Evolutionary conservation across 2,329 filamentous ascomycete genomes (phyloP).

Genomic region (Ophiostoma angusticollis): DNA sequence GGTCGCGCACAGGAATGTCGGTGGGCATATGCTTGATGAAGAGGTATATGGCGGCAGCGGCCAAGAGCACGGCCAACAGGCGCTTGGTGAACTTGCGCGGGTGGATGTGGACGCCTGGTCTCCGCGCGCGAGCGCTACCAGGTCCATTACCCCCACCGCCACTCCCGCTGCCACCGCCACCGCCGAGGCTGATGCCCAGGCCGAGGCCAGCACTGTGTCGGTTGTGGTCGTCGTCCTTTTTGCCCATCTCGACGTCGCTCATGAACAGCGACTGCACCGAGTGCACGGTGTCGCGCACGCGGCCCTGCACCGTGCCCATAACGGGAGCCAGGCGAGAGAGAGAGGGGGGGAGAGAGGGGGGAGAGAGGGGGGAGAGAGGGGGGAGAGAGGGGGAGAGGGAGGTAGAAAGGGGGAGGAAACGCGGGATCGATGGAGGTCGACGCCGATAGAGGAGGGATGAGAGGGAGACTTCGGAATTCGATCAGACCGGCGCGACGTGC

Average conservation of each 20-base stretch:
- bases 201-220: slow-evolving; percentile 14
- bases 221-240: slow-evolving; percentile 46
- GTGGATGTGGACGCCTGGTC: slow-evolving; percentile 30
- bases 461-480: no score
- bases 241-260: slow-evolving; percentile 42
- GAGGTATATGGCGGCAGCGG: slow-evolving; percentile 44
- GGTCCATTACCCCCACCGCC: no score
- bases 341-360: no score
- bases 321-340: background rate
- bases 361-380: no score
- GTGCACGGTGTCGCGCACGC: slow-evolving; percentile 25
- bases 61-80: slow-evolving; percentile 31
- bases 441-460: no score
- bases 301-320: slow-evolving; percentile 8
- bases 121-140: no score
- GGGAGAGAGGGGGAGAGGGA: no score
- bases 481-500: no score
- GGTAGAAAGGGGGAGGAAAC: no score
- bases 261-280: slow-evolving; percentile 35
- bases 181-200: slow-evolving; percentile 33
- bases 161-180: no score
- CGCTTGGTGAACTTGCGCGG: slow-evolving; percentile 43
- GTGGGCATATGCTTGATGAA: slow-evolving; percentile 51
- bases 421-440: no score
- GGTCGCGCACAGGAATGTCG: slow-evolving; percentile 26